Evolutionary conservation across 805 yeast genomes (phyloP), one percentile per base, ranked within the genome.

Genomic region (Tetrapisispora nanseiensis): DNA sequence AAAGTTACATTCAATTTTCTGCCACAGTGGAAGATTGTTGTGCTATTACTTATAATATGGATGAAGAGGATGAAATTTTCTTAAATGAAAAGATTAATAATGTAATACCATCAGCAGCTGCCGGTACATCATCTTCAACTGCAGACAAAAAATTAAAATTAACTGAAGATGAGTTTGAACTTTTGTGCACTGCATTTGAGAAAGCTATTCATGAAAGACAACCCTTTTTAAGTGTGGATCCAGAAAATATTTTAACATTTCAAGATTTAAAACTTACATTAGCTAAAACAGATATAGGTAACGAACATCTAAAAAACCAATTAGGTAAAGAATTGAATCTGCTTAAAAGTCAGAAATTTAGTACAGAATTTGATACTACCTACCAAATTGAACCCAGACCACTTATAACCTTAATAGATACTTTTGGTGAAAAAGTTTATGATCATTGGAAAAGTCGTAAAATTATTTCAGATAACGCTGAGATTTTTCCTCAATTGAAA

Each of bases 11-110:
- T 43, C 82, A 86, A 52, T 85, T 85, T 52, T 83, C 95, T 33
- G 94, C 95, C 5, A 90, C 96, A 0, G 92, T 90, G n/a, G 97
- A 92, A 56, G 97, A 92, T 59, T 84, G 95, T 19, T 71, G 78
- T 16, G 96, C 97, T 1, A 78, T 82, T 36, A 78, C 78, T 16
- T 92, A 89, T 63, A 80, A 80, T 62, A 77, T 92, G 83, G 97
- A 92, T 63, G 97, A 90, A 61, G 71, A 53, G 7, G 98, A 92
- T 63, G 94, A 79, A 27, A 75, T 62, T 44, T 90, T 82, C 55
- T 63, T 86, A 39, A 60, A 54, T 3, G 57, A 67, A 11, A 51
- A 72, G 41, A 71, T 73, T 42, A 60, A 68, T 30, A 55, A 63
- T 9, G 40, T 51, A n/a, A n/a, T n/a, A n/a, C n/a, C n/a, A n/a